A percentile compares a stretch with the other conserved stretches of the same genome.
Conservation (phyloP, 1,139 yeast genomes). For the Cylindricascospora bacillispora region DNA sequence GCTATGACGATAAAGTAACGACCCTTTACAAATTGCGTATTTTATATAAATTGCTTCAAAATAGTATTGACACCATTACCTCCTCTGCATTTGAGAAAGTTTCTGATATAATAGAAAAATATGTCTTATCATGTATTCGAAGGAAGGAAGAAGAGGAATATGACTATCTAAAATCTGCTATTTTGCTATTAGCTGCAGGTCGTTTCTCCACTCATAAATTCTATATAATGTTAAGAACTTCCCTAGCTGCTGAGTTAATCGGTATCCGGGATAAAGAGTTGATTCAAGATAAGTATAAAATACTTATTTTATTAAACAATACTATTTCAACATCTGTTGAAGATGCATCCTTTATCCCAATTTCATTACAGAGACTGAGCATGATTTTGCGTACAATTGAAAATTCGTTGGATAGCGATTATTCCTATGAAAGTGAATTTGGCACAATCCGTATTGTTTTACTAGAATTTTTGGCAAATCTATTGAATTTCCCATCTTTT, state of each 20-base stretch:
- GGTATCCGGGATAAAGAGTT: conserved; percentile 38
- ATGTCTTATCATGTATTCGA: no score
- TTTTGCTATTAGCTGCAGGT: no score
- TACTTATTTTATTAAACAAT: conserved; percentile 38
- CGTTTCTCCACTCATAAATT: no score
- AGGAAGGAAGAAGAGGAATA: no score
- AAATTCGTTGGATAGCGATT: conserved; percentile 49
- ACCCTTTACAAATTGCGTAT: conserved; percentile 22
- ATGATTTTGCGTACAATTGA: conserved; percentile 44
- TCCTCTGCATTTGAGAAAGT: conserved; percentile 14
- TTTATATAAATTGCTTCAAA: conserved; percentile 16
- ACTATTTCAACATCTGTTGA: conserved; percentile 19
- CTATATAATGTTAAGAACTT: conserved; percentile 19
- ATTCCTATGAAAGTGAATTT: conserved; percentile 47
- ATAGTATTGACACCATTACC: conserved; percentile 27
- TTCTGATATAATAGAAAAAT: neutral
- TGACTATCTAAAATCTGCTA: no score
- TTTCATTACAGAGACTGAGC: conserved; percentile 47
- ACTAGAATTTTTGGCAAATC: conserved; percentile 33
- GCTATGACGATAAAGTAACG: conserved; percentile 4
- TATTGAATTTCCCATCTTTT: conserved; percentile 14
- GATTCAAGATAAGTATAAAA: conserved; percentile 31
- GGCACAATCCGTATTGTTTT: conserved; percentile 39
- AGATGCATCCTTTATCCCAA: conserved; percentile 24
- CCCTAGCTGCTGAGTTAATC: conserved; percentile 51